Percentiles rank a stretch among this genome's conserved stretches.
These are phyloP conservation scores for Ogataea parapolymorpha DNA, from an alignment of 805 yeast genomes.

Conservation along the genomic window DNA sequence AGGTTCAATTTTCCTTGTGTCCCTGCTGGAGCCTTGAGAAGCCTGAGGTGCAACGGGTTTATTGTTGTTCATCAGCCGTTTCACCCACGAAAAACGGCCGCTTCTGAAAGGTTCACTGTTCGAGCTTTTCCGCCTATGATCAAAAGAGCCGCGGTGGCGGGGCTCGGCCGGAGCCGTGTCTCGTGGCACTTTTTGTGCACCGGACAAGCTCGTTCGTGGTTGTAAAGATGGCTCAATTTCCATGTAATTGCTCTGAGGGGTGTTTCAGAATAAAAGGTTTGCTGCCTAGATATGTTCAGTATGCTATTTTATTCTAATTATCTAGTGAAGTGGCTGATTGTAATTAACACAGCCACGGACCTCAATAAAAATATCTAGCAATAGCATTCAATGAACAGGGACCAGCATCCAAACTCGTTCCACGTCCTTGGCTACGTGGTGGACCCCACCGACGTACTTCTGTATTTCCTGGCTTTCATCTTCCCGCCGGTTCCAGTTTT, in stretches of 20 bases:
- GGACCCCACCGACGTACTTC: conserved; percentile 46
- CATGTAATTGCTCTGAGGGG: background rate
- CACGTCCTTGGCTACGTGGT: conserved; percentile 14
- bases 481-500: conserved; percentile 76
- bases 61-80: conserved; percentile 31
- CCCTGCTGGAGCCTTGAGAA: background rate
- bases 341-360: background rate
- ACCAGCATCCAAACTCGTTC: conserved; percentile 18
- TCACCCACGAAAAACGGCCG: conserved; percentile 35
- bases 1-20: background rate
- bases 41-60: conserved; percentile 9
- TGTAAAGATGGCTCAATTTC: background rate
- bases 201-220: background rate
- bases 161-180: background rate
- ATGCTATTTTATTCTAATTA: background rate
- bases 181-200: background rate
- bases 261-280: too few species aligned
- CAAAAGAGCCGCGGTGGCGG: conserved; percentile 5
- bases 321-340: background rate
- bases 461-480: conserved; percentile 57
- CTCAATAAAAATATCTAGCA: background rate
- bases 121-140: conserved; percentile 6
- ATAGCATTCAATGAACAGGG: conserved; percentile 4
- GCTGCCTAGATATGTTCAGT: conserved; percentile 2
- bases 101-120: conserved; percentile 8